These are phyloP conservation scores for Bipolaris victoriae DNA, from an alignment of 2,329 filamentous ascomycete species.

Conservation along the genomic window DNA sequence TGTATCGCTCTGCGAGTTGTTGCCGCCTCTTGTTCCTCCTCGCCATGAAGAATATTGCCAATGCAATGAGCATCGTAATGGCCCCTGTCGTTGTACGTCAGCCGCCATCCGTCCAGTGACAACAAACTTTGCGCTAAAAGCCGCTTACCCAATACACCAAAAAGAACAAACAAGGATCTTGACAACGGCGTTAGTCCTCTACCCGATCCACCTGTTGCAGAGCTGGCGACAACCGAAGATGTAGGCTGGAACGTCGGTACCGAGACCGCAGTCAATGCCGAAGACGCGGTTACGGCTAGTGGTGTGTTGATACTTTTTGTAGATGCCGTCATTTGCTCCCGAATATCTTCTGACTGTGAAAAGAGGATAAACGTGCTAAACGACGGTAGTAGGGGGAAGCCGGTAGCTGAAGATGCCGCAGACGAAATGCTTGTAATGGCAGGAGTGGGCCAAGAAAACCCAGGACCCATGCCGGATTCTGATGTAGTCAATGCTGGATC, in stretches of 20 bases:
- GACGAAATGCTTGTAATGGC: background rate
- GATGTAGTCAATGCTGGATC: background rate
- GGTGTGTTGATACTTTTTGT: background rate
- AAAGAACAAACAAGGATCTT: slow-evolving; percentile 17
- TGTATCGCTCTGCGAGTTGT: slow-evolving; percentile 1
- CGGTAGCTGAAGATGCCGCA: background rate
- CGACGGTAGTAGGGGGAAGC: background rate
- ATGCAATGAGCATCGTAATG: slow-evolving; percentile 12
- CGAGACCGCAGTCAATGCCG: background rate
- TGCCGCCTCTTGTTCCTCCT: slow-evolving; percentile 6
- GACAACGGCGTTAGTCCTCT: slow-evolving; percentile 11
- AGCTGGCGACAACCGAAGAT: slow-evolving; percentile 1
- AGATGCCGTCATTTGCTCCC: slow-evolving; percentile 5
- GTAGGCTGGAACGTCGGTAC: background rate
- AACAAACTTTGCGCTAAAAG: too few relatives aligned
- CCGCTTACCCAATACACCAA: slow-evolving; percentile 14
- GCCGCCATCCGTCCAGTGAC: background rate
- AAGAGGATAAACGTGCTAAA: slow-evolving; percentile 12
- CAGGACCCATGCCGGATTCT: too few relatives aligned
- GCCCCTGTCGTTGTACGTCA: slow-evolving; percentile 6
- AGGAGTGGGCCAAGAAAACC: background rate
- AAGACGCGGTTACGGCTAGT: background rate
- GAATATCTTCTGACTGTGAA: slow-evolving; percentile 7
- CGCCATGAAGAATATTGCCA: slow-evolving; percentile 11
- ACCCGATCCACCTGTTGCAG: background rate